Evolutionary conservation across 257 asterid genomes (phyloP).

Genomic region (Nicotiana otophora): DNA sequence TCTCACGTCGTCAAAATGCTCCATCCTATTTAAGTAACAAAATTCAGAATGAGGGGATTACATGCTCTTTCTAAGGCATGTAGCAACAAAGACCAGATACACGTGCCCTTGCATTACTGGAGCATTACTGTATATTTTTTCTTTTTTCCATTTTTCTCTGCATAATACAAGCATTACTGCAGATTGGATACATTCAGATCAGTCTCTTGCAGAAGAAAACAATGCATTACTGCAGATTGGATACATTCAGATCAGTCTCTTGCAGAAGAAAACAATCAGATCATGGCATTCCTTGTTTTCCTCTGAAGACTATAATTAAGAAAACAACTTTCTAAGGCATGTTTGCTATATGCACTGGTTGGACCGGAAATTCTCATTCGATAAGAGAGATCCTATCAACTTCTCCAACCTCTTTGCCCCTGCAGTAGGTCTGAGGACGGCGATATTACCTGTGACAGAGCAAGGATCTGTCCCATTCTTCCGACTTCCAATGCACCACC

Average conservation of each 20-base stretch:
- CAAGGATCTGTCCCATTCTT: constrained; percentile 84
- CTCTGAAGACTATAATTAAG: constrained; percentile 8
- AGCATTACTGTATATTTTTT: neutral
- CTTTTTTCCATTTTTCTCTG: neutral
- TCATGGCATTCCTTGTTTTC: constrained; percentile 6
- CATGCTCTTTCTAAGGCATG: neutral
- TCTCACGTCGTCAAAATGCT: neutral
- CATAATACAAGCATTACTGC: constrained; percentile 1
- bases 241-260: neutral
- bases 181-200: neutral
- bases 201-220: neutral
- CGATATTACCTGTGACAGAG: constrained; percentile 54
- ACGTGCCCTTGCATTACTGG: neutral
- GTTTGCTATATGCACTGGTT: constrained; percentile 63
- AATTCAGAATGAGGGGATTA: neutral
- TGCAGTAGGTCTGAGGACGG: constrained; percentile 56
- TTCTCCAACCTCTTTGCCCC: constrained; percentile 86
- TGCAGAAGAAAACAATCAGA: neutral
- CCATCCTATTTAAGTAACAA: neutral
- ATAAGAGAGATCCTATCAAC: constrained; percentile 49
- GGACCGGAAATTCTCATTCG: constrained; percentile 56
- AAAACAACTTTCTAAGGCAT: constrained; percentile 9
- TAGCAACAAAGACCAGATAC: neutral
- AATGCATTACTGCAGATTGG: neutral
- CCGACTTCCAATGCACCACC: constrained; percentile 71